These are phyloP conservation scores for Coniochaeta prunicola DNA, from an alignment of 2,329 filamentous ascomycete species.

Conservation along the genomic window DNA sequence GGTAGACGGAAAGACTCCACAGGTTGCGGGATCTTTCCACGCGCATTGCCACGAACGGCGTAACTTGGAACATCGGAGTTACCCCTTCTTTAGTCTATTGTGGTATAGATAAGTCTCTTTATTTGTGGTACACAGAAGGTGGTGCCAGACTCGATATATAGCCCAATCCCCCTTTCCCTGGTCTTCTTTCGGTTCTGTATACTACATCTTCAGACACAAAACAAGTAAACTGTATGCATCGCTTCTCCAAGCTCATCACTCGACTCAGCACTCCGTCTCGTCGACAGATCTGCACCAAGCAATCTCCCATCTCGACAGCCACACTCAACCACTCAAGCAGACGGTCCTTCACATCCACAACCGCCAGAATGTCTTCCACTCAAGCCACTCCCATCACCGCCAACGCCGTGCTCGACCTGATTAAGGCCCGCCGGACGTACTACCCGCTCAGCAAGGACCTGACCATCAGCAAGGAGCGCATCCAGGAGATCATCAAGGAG, in stretches of 20 bases:
- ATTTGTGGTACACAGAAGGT: too few species aligned
- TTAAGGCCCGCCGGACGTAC: constrained; percentile 61
- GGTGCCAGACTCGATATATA: too few species aligned
- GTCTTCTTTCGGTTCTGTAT: not conserved
- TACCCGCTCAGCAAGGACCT: constrained; percentile 62
- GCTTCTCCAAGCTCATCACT: not conserved
- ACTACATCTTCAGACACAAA: not conserved
- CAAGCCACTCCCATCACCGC: constrained; percentile 26
- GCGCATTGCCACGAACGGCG: too few species aligned
- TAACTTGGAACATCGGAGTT: too few species aligned
- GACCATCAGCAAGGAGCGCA: constrained; percentile 46
- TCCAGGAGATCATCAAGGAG: constrained; percentile 59
- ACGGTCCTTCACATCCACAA: constrained; percentile 15
- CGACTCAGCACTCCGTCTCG: not conserved
- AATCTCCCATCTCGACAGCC: constrained; percentile 1
- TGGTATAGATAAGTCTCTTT: too few species aligned
- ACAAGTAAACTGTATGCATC: not conserved
- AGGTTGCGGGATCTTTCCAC: not conserved
- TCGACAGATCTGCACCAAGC: not conserved
- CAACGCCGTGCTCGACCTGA: constrained; percentile 51
- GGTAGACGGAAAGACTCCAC: not conserved
- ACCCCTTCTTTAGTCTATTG: too few species aligned
- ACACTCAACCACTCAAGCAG: not conserved
- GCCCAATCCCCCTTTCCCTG: not conserved
- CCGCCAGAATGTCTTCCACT: constrained; percentile 33